phyloP scores from a whole-genome alignment of 495 filamentous ascomycete species.

The Trichoderma asperelloides region DNA sequence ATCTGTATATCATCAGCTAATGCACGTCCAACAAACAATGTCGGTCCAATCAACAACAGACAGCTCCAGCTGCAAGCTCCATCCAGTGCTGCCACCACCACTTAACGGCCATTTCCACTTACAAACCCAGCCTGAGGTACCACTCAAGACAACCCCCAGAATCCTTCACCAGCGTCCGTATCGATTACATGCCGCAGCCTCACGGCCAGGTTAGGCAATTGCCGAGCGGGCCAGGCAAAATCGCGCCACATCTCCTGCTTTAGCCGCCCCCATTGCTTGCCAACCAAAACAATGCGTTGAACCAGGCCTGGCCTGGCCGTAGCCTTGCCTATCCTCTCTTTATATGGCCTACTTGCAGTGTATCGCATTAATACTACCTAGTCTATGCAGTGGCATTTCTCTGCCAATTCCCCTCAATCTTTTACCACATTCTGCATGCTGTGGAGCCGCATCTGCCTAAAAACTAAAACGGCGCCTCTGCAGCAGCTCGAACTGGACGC shows the following conservation, averaged over 20 bases:
- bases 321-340: not conserved
- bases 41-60: too few species aligned
- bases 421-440: too few species aligned
- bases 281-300: not conserved
- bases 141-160: not conserved
- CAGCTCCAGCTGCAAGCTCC: too few species aligned
- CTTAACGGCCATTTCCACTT: not conserved
- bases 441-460: too few species aligned
- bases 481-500: not conserved
- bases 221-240: not conserved
- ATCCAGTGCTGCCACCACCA: too few species aligned
- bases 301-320: too few species aligned
- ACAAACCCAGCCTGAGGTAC: not conserved
- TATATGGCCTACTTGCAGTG: not conserved
- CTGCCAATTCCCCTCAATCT: not conserved
- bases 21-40: not conserved
- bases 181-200: not conserved
- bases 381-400: too few species aligned
- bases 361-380: too few species aligned
- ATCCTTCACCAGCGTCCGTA: not conserved
- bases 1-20: not conserved
- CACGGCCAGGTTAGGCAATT: not conserved
- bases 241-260: constrained; percentile 3
- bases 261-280: not conserved
- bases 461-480: too few species aligned